These are phyloP conservation scores for Pseudohalonectria lignicola DNA, from an alignment of 2,329 filamentous ascomycete genomes.

Conservation along the genomic window DNA sequence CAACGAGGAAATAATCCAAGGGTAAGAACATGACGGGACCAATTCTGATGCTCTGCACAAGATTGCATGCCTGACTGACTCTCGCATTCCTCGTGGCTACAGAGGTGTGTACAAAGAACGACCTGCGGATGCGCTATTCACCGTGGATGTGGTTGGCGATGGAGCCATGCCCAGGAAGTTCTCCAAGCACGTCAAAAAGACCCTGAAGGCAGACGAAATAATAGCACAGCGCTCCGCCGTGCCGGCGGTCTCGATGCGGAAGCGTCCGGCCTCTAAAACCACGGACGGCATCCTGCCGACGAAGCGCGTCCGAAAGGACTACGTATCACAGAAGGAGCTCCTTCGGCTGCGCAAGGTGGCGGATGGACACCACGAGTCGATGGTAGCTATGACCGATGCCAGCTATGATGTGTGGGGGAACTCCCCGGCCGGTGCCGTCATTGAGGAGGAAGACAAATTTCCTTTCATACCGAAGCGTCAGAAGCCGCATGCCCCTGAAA, in stretches of 20 bases:
- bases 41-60: background rate
- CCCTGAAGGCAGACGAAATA: slow-evolving; percentile 84
- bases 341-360: slow-evolving; percentile 68
- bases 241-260: slow-evolving; percentile 66
- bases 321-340: slow-evolving; percentile 78
- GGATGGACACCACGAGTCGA: slow-evolving; percentile 52
- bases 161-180: slow-evolving; percentile 51
- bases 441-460: slow-evolving; percentile 35
- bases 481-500: slow-evolving; percentile 60
- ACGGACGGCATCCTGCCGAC: slow-evolving; percentile 61
- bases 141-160: slow-evolving; percentile 67
- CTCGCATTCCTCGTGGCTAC: too few relatives aligned
- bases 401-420: slow-evolving; percentile 71
- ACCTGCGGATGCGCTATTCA: slow-evolving; percentile 72
- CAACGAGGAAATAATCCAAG: slow-evolving; percentile 83
- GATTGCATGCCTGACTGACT: background rate
- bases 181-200: slow-evolving; percentile 51
- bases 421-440: slow-evolving; percentile 6
- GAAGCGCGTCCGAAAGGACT: slow-evolving; percentile 69
- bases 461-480: slow-evolving; percentile 58
- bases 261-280: slow-evolving; percentile 56
- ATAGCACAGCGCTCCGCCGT: slow-evolving; percentile 74
- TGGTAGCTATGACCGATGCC: slow-evolving; percentile 46
- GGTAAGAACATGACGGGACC: slow-evolving; percentile 37
- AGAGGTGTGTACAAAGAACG: slow-evolving; percentile 84